Conservation (phyloP, 257 asterid genomes). For the Euphrasia confusa region DNA sequence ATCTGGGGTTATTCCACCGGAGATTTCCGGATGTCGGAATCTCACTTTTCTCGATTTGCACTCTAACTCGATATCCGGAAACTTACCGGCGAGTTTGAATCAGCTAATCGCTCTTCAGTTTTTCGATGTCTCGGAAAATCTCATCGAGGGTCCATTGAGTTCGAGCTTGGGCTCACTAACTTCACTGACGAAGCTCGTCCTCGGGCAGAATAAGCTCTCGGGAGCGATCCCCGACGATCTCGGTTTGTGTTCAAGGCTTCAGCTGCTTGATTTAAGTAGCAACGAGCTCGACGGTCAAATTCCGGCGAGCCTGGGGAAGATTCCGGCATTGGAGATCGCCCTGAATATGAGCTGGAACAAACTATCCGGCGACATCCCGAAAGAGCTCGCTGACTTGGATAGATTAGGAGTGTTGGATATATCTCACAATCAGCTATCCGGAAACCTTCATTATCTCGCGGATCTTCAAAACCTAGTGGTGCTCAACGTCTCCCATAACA, state of each 20-base stretch:
- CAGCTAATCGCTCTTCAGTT: slow-evolving; percentile 51
- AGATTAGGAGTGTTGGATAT: slow-evolving; percentile 66
- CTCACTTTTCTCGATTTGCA: slow-evolving; percentile 76
- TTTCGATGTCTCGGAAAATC: slow-evolving; percentile 61
- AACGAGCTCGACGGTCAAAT: slow-evolving; percentile 50
- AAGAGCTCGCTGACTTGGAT: slow-evolving; percentile 52
- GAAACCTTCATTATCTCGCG: slow-evolving; percentile 52
- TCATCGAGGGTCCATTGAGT: slow-evolving; percentile 55
- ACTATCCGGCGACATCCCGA: slow-evolving; percentile 60
- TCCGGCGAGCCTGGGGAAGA: slow-evolving; percentile 59
- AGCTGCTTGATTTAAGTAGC: slow-evolving; percentile 68
- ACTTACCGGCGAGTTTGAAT: slow-evolving; percentile 47
- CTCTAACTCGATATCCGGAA: slow-evolving; percentile 61
- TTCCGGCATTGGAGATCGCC: slow-evolving; percentile 66
- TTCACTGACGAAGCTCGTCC: slow-evolving; percentile 68
- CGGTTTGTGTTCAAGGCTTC: slow-evolving; percentile 64
- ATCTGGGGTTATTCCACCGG: slow-evolving; percentile 52
- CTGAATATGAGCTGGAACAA: slow-evolving; percentile 69
- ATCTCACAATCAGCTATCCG: slow-evolving; percentile 74
- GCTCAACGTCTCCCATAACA: slow-evolving; percentile 63
- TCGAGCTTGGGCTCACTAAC: slow-evolving; percentile 51
- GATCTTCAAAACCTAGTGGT: slow-evolving; percentile 67
- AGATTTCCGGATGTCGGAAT: slow-evolving; percentile 63
- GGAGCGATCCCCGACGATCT: slow-evolving; percentile 57
- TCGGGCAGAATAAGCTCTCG: slow-evolving; percentile 49